Evolutionary conservation across 768 basidiomycete genomes (phyloP).

Genomic region (Tylopilus rubrobrunneus): DNA sequence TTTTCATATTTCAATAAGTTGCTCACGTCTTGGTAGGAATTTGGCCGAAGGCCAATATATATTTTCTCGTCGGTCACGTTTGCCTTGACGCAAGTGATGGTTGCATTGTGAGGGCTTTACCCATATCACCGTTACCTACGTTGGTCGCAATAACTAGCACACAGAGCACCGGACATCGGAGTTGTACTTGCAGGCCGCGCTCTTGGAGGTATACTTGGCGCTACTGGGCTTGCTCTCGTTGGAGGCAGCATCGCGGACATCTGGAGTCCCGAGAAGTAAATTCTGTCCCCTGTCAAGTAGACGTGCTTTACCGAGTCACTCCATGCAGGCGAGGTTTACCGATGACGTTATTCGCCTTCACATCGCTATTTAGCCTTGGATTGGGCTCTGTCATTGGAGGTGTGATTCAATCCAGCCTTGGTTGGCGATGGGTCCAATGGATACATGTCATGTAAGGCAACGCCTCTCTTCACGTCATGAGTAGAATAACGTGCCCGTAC

Average conservation of each 20-base stretch:
- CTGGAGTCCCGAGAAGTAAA: conserved; percentile 60
- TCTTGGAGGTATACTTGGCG: conserved; percentile 59
- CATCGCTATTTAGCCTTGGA: conserved; percentile 53
- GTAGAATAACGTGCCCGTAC: background rate
- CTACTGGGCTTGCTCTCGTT: conserved; percentile 62
- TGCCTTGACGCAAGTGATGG: conserved; percentile 45
- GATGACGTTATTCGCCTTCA: conserved; percentile 64
- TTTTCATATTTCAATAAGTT: background rate
- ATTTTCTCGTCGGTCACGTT: conserved; percentile 49
- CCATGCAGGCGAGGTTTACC: conserved; percentile 61
- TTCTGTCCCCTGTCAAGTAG: background rate
- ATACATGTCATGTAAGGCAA: conserved; percentile 54
- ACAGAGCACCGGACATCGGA: conserved; percentile 43
- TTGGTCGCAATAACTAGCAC: background rate
- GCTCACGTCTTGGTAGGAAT: conserved; percentile 39
- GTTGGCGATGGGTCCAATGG: conserved; percentile 86
- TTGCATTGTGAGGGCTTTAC: conserved; percentile 24
- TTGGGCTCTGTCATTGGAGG: conserved; percentile 61
- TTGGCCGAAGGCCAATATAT: conserved; percentile 62
- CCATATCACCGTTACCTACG: background rate
- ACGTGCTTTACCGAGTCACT: background rate
- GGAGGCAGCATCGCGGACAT: conserved; percentile 70
- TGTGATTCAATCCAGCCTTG: conserved; percentile 61
- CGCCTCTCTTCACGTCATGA: background rate
- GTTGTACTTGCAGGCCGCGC: conserved; percentile 57